phyloP scores from a whole-genome alignment of 2,329 filamentous ascomycete species.

The Tympanopsis confertula region DNA sequence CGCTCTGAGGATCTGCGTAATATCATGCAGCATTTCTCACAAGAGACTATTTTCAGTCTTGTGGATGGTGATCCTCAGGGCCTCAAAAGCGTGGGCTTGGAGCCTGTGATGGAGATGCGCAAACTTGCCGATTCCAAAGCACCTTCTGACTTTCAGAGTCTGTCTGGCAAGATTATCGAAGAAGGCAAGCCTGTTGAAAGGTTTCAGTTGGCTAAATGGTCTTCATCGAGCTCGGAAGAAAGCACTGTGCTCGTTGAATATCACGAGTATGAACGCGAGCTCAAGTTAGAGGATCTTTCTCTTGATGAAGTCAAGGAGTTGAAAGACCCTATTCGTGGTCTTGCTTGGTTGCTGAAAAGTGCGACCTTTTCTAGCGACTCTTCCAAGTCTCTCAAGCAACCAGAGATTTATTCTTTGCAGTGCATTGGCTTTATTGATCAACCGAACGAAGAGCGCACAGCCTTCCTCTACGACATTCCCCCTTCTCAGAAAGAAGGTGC shows the following conservation, averaged over 20 bases:
- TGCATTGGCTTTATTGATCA: slow-evolving; percentile 15
- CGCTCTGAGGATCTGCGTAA: slow-evolving; percentile 13
- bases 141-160: slow-evolving; percentile 8
- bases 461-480: slow-evolving; percentile 13
- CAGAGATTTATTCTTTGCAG: slow-evolving; percentile 14
- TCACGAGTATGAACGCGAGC: slow-evolving; percentile 11
- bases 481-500: slow-evolving; percentile 1
- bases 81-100: slow-evolving; percentile 11
- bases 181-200: slow-evolving; percentile 8
- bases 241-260: slow-evolving; percentile 12
- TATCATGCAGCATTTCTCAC: slow-evolving; percentile 15
- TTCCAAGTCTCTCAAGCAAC: slow-evolving; percentile 7
- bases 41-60: slow-evolving; percentile 9
- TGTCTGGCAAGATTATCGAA: slow-evolving; percentile 10
- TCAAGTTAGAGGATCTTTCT: slow-evolving; percentile 11
- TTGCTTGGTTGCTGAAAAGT: slow-evolving; percentile 15
- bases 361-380: slow-evolving; percentile 8
- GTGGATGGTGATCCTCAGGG: slow-evolving; percentile 5
- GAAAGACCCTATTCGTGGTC: slow-evolving; percentile 12
- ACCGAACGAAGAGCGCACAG: slow-evolving; percentile 9
- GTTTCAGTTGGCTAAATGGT: slow-evolving; percentile 11
- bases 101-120: slow-evolving; percentile 11
- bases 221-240: slow-evolving; percentile 2
- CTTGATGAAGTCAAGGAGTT: slow-evolving; percentile 10
- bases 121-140: slow-evolving; percentile 9